Evolutionary conservation across 257 asterid species (phyloP).

Genomic region (Eustoma russellianum): DNA sequence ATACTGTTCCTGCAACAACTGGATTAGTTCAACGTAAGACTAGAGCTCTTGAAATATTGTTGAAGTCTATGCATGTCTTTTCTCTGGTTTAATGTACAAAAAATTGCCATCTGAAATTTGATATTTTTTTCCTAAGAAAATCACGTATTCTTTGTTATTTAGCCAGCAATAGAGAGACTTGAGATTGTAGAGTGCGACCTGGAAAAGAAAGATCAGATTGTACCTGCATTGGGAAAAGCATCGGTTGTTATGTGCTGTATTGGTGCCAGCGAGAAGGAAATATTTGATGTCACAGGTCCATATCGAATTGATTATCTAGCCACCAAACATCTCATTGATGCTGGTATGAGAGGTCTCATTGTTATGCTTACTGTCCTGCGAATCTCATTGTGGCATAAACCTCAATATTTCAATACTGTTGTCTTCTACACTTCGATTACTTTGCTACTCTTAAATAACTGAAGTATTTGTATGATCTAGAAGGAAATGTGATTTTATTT

Average conservation of each 20-base stretch:
- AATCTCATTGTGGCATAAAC: background rate
- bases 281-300: constrained; percentile 76
- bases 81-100: background rate
- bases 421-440: too few species aligned
- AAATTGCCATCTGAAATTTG: constrained; percentile 2
- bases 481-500: too few species aligned
- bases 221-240: constrained; percentile 63
- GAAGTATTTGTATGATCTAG: too few species aligned
- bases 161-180: constrained; percentile 98
- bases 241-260: constrained; percentile 84
- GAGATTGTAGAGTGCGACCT: constrained; percentile 93
- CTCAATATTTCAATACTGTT: background rate
- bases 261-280: constrained; percentile 97
- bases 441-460: too few species aligned
- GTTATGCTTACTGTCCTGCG: background rate
- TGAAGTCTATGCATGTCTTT: background rate
- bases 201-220: constrained; percentile 61
- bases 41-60: constrained; percentile 15
- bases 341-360: constrained; percentile 38
- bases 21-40: constrained; percentile 61
- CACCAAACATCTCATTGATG: constrained; percentile 79
- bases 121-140: constrained; percentile 25
- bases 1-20: constrained; percentile 37
- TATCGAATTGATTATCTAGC: constrained; percentile 84
- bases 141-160: constrained; percentile 56